Conservation (phyloP, 495 filamentous ascomycete species). For the Friedmanniomyces endolithicus region DNA sequence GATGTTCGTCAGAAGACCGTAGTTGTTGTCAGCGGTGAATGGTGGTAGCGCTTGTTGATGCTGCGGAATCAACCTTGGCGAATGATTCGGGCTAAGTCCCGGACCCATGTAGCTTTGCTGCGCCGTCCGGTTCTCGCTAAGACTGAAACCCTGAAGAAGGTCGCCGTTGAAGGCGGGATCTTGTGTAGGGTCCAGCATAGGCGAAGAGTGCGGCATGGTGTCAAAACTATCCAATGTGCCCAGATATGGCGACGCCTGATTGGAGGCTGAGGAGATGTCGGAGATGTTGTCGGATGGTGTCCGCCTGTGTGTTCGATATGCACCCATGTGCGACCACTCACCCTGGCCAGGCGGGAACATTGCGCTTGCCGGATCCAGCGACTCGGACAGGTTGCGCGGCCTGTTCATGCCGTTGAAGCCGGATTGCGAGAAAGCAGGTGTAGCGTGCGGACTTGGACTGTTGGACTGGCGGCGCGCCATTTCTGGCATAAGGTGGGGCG, state of each 20-base stretch:
- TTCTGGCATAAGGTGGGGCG: conserved; percentile 57
- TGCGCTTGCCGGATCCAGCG: conserved; percentile 67
- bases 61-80: conserved; percentile 66
- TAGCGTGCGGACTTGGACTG: conserved; percentile 34
- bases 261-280: conserved; percentile 65
- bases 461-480: conserved; percentile 33
- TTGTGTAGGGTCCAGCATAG: conserved; percentile 60
- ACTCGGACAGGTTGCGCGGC: conserved; percentile 71
- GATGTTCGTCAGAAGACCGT: conserved; percentile 36
- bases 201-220: conserved; percentile 59
- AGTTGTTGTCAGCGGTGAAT: conserved; percentile 31
- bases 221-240: conserved; percentile 72
- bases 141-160: conserved; percentile 65
- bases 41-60: conserved; percentile 33
- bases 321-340: conserved; percentile 60
- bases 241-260: conserved; percentile 66
- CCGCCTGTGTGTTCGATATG: conserved; percentile 65
- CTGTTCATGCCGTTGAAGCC: conserved; percentile 45
- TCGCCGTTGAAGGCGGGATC: conserved; percentile 69
- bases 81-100: conserved; percentile 72
- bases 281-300: conserved; percentile 77
- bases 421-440: conserved; percentile 42
- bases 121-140: conserved; percentile 57
- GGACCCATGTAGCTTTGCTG: conserved; percentile 48
- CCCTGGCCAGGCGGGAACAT: conserved; percentile 52